Evolutionary conservation across 495 filamentous ascomycete genomes (phyloP).

Genomic region (Aspergillus nidulans): DNA sequence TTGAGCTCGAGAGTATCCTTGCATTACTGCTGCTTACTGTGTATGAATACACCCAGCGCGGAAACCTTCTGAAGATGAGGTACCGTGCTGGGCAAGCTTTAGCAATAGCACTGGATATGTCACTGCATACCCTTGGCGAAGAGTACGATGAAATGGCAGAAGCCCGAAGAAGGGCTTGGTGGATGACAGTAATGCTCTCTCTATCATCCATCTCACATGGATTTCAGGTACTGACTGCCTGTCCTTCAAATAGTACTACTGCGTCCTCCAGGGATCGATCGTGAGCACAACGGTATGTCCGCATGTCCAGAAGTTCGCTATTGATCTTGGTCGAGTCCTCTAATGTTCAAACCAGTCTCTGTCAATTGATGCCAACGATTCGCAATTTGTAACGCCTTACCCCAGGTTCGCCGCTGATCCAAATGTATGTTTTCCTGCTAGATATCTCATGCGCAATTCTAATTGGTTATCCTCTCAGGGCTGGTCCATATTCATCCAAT

Average conservation of each 20-base stretch:
- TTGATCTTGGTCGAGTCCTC: background rate
- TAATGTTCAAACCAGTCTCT: conserved; percentile 34
- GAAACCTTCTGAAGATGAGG: conserved; percentile 59
- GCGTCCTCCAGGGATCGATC: conserved; percentile 56
- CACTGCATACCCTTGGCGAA: conserved; percentile 42
- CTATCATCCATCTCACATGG: background rate
- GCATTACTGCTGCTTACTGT: conserved; percentile 53
- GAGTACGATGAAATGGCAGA: conserved; percentile 49
- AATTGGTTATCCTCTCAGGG: conserved; percentile 31
- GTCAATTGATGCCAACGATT: conserved; percentile 51
- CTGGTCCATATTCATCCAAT: conserved; percentile 52
- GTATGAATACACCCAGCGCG: conserved; percentile 58
- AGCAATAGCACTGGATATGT: conserved; percentile 49
- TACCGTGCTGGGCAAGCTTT: conserved; percentile 55
- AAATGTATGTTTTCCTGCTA: conserved; percentile 36
- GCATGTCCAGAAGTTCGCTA: background rate
- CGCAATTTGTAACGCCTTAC: conserved; percentile 53
- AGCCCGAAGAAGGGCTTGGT: conserved; percentile 55
- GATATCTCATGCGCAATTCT: background rate
- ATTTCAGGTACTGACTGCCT: conserved; percentile 8
- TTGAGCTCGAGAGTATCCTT: conserved; percentile 52
- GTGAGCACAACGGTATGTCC: conserved; percentile 53
- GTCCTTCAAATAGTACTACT: conserved; percentile 43
- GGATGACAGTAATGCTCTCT: conserved; percentile 57
- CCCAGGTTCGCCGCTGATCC: conserved; percentile 49